Percentiles rank a stretch among this genome's conserved stretches.
phyloP scores from a whole-genome alignment of 1,139 yeast genomes.

The Lodderomyces oxycetoniae region DNA sequence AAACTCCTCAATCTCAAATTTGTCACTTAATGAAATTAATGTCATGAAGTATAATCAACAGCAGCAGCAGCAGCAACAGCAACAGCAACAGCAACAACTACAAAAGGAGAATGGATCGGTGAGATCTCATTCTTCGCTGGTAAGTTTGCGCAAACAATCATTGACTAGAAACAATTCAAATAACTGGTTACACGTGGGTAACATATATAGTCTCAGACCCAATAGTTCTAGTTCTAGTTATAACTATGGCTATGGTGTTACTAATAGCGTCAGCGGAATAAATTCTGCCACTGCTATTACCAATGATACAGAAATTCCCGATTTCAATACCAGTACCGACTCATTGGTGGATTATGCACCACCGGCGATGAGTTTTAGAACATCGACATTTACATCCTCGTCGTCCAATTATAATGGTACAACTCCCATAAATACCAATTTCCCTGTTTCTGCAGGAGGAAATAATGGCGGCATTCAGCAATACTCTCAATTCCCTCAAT shows the following conservation, averaged over 20 bases:
- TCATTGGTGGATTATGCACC: conserved; percentile 45
- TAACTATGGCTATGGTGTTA: conserved; percentile 10
- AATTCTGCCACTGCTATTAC: no score
- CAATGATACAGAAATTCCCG: conserved; percentile 7
- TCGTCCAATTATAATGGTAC: neutral
- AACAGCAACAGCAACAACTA: conserved; percentile 10
- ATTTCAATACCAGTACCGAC: conserved; percentile 35
- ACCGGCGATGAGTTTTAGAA: conserved; percentile 12
- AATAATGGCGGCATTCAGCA: neutral
- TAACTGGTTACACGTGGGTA: conserved; percentile 47
- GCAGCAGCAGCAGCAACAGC: conserved; percentile 8
- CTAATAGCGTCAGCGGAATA: neutral
- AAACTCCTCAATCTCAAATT: conserved; percentile 19
- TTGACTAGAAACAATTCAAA: conserved; percentile 43
- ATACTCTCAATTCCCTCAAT: conserved; percentile 1
- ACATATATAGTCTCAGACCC: conserved; percentile 34
- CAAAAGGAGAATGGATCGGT: conserved; percentile 6
- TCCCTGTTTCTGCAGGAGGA: neutral
- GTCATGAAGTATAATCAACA: conserved; percentile 26
- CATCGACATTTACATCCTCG: conserved; percentile 1
- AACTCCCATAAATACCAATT: no score
- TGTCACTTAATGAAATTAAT: conserved; percentile 41
- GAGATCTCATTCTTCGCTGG: conserved; percentile 25
- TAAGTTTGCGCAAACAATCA: conserved; percentile 42
- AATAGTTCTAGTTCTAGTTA: neutral